These are phyloP conservation scores for Thalassiosira exigua DNA, from an alignment of 352 stramenopile genomes.

Conservation along the genomic window DNA sequence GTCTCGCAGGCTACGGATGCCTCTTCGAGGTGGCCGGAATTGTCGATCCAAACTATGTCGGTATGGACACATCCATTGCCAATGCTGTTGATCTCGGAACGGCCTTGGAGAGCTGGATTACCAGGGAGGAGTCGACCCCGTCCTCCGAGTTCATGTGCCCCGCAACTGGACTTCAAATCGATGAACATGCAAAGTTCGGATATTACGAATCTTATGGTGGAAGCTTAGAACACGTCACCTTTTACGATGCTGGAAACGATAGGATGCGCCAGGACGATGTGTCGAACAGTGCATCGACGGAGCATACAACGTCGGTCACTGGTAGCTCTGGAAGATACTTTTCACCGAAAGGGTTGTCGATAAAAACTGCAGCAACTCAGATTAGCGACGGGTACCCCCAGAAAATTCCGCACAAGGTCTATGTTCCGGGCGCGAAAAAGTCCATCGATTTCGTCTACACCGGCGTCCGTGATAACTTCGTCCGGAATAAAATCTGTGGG, in stretches of 20 bases:
- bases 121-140: constrained; percentile 31
- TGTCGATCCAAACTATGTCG: constrained; percentile 59
- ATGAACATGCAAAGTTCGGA: constrained; percentile 54
- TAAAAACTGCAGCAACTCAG: constrained; percentile 43
- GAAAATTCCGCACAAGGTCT: constrained; percentile 41
- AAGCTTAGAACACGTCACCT: constrained; percentile 42
- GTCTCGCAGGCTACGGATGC: constrained; percentile 52
- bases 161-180: constrained; percentile 29
- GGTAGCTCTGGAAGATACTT: constrained; percentile 57
- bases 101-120: constrained; percentile 55
- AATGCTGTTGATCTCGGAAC: constrained; percentile 53
- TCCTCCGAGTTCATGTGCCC: constrained; percentile 58
- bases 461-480: constrained; percentile 34
- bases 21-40: constrained; percentile 56
- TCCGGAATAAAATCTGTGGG: constrained; percentile 55
- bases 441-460: constrained; percentile 56
- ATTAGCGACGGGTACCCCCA: constrained; percentile 49
- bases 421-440: constrained; percentile 47
- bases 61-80: constrained; percentile 40
- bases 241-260: constrained; percentile 56
- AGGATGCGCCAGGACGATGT: constrained; percentile 57
- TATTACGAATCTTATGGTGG: constrained; percentile 50
- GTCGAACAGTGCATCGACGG: constrained; percentile 5
- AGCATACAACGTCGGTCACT: constrained; percentile 37
- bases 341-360: constrained; percentile 46